Evolutionary conservation across 805 yeast species (phyloP).

Genomic region (Saccharomycopsis fermentans): DNA sequence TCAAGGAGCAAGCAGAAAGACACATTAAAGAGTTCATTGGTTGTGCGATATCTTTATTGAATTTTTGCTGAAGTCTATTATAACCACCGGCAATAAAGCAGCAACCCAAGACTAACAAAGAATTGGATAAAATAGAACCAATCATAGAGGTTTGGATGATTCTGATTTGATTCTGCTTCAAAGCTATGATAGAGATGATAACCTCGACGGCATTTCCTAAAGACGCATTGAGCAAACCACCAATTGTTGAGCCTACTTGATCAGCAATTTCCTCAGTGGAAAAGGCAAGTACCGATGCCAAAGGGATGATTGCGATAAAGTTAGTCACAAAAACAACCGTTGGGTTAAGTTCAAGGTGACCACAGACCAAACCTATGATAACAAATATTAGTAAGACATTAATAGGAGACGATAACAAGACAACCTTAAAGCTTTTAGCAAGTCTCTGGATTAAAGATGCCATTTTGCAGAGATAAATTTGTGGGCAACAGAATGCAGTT

Average conservation of each 20-base stretch:
- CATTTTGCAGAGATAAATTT: not conserved
- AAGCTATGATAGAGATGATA: slow-evolving; percentile 86
- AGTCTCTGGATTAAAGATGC: not conserved
- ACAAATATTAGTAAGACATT: slow-evolving; percentile 72
- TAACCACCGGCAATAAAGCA: slow-evolving; percentile 91
- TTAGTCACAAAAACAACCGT: slow-evolving; percentile 57
- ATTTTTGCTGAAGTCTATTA: slow-evolving; percentile 73
- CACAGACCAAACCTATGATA: slow-evolving; percentile 82
- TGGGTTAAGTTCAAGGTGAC: slow-evolving; percentile 44
- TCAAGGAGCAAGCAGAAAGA: slow-evolving; percentile 75
- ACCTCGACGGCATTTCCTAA: slow-evolving; percentile 97
- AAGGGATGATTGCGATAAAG: slow-evolving; percentile 83
- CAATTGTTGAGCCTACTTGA: slow-evolving; percentile 83
- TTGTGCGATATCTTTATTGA: slow-evolving; percentile 95
- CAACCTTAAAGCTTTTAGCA: not conserved
- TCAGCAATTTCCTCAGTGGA: slow-evolving; percentile 90
- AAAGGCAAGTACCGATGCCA: slow-evolving; percentile 81
- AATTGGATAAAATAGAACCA: slow-evolving; percentile 84
- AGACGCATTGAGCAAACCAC: slow-evolving; percentile 92
- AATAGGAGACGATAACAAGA: slow-evolving; percentile 47
- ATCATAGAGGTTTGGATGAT: slow-evolving; percentile 97
- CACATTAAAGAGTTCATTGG: slow-evolving; percentile 94
- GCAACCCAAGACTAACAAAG: slow-evolving; percentile 86
- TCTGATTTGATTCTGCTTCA: slow-evolving; percentile 74
- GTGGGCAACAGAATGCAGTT: no score